Conservation (phyloP, 2,329 filamentous ascomycete species). For the Tolypocladium ovalisporum region DNA sequence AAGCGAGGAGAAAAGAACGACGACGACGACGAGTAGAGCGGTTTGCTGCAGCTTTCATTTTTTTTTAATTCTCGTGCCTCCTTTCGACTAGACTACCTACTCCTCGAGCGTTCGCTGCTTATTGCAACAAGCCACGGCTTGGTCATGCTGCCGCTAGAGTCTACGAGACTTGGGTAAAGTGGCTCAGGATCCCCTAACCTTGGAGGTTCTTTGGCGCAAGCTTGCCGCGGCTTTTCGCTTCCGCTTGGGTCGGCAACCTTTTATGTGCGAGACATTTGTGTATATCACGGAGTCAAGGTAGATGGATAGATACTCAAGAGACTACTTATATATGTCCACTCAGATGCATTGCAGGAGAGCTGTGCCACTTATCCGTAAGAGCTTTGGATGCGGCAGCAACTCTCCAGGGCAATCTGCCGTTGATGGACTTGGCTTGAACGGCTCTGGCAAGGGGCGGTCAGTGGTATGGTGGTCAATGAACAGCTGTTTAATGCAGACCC, state of each 20-base stretch:
- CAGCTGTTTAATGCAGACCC: not conserved
- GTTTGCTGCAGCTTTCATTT: not conserved
- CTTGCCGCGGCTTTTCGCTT: not conserved
- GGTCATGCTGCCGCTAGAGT: not conserved
- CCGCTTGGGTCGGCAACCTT: not conserved
- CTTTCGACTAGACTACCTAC: not conserved
- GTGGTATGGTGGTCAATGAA: not conserved
- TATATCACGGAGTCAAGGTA: not conserved
- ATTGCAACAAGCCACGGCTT: not conserved
- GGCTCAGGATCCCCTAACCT: not conserved
- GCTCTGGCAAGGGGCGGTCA: not conserved
- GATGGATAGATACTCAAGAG: not conserved
- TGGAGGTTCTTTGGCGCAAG: not conserved
- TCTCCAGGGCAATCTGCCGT: not conserved
- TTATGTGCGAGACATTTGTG: not conserved
- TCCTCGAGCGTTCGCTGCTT: not conserved
- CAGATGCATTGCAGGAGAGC: not conserved
- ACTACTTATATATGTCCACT: not conserved
- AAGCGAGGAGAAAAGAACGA: slow-evolving; percentile 20
- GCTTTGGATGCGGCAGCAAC: not conserved
- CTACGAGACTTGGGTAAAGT: not conserved
- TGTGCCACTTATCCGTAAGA: not conserved
- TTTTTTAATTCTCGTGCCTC: not conserved
- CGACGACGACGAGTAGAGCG: slow-evolving; percentile 14
- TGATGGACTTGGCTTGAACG: not conserved